These are phyloP conservation scores for Filosporella fistucella DNA, from an alignment of 495 filamentous ascomycete species.

Conservation along the genomic window DNA sequence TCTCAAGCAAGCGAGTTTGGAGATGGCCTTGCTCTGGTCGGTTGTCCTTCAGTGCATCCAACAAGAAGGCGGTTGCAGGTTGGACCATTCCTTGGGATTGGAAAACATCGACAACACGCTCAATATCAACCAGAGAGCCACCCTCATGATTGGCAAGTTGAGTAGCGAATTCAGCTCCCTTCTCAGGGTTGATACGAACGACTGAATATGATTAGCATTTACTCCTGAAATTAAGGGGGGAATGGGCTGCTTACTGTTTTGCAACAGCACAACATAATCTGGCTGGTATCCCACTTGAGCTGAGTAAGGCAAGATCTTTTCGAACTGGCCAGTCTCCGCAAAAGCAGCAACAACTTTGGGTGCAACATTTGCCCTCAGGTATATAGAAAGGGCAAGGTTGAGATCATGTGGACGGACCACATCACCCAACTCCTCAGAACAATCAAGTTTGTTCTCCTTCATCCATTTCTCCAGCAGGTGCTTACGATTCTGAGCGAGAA, in stretches of 20 bases:
- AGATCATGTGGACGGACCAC: conserved; percentile 86
- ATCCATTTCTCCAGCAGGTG: conserved; percentile 98
- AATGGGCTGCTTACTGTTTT: conserved; percentile 59
- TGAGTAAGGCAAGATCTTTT: conserved; percentile 89
- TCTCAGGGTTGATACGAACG: conserved; percentile 70
- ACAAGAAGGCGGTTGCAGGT: conserved; percentile 92
- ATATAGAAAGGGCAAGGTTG: conserved; percentile 78
- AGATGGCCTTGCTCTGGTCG: conserved; percentile 88
- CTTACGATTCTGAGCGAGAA: conserved; percentile 89
- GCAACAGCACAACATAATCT: conserved; percentile 84
- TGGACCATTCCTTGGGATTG: conserved; percentile 96
- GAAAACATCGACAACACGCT: conserved; percentile 96
- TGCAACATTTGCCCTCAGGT: conserved; percentile 78
- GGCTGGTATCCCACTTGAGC: conserved; percentile 79
- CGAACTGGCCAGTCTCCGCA: conserved; percentile 93
- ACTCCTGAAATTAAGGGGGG: too few relatives aligned
- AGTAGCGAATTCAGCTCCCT: conserved; percentile 89
- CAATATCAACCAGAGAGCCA: conserved; percentile 84
- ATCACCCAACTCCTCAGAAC: conserved; percentile 94
- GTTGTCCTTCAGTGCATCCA: conserved; percentile 92
- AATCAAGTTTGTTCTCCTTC: conserved; percentile 89
- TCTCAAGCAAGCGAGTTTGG: conserved; percentile 92
- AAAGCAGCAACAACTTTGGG: conserved; percentile 92
- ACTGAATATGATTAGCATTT: too few relatives aligned
- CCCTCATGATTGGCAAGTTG: conserved; percentile 79